Conservation (phyloP, 2,329 filamentous ascomycete species). For the Xylogone sp. region DNA sequence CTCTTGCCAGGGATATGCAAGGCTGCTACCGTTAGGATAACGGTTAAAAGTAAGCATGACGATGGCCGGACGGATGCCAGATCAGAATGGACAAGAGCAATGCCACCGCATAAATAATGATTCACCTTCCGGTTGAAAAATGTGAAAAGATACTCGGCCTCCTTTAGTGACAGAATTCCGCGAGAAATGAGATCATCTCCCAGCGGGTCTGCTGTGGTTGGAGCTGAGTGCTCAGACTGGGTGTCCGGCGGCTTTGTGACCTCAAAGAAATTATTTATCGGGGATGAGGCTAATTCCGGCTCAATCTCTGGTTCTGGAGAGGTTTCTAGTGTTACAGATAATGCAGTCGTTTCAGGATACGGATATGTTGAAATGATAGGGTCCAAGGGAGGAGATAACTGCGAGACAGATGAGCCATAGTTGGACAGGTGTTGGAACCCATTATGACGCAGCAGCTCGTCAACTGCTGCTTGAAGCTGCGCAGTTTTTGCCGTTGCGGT, state of each 20-base stretch:
- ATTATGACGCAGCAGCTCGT: slow-evolving; percentile 33
- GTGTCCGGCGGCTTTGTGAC: slow-evolving; percentile 44
- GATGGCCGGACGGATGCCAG: slow-evolving; percentile 47
- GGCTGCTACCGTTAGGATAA: slow-evolving; percentile 53
- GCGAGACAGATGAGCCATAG: slow-evolving; percentile 27
- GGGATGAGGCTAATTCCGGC: slow-evolving; percentile 21
- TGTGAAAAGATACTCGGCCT: slow-evolving; percentile 43
- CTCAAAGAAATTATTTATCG: slow-evolving; percentile 51
- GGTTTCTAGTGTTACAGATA: slow-evolving; percentile 42
- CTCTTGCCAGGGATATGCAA: slow-evolving; percentile 52
- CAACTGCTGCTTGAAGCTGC: slow-evolving; percentile 39
- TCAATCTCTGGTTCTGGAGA: slow-evolving; percentile 28
- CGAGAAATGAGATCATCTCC: slow-evolving; percentile 44
- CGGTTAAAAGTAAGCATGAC: slow-evolving; percentile 50
- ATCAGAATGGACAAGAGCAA: slow-evolving; percentile 44
- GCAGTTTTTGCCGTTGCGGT: slow-evolving; percentile 35
- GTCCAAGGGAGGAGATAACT: slow-evolving; percentile 15
- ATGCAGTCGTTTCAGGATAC: slow-evolving; percentile 26
- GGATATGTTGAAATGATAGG: slow-evolving; percentile 15
- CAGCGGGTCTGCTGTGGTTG: slow-evolving; percentile 24
- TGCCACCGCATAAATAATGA: slow-evolving; percentile 45
- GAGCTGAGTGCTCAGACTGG: slow-evolving; percentile 32
- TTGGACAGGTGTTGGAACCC: slow-evolving; percentile 32
- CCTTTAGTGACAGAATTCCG: slow-evolving; percentile 39
- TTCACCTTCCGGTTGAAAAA: slow-evolving; percentile 43